Evolutionary conservation across 176 grass and related monocot species (phyloP).

Genomic region (Bolboschoenus planiculmis): DNA sequence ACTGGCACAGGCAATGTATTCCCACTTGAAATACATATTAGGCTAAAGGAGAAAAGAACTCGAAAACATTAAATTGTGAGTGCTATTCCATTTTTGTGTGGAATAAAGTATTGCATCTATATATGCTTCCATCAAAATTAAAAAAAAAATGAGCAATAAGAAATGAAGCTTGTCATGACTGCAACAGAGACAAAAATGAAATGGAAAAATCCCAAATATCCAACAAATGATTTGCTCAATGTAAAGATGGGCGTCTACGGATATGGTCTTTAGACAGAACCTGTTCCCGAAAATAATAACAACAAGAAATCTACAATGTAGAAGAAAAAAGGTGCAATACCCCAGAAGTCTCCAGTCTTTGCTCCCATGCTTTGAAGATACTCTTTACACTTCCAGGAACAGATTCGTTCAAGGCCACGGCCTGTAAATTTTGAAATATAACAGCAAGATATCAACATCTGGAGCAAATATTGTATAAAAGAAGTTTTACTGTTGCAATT

Average conservation of each 20-base stretch:
- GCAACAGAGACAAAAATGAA: background rate
- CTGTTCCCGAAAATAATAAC: background rate
- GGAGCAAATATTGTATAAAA: background rate
- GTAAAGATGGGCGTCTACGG: background rate
- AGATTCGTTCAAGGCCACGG: slow-evolving; percentile 82
- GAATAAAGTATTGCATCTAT: background rate
- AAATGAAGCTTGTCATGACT: background rate
- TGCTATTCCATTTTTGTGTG: background rate
- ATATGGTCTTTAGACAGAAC: background rate
- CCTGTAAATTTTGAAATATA: slow-evolving; percentile 27
- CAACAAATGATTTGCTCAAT: background rate
- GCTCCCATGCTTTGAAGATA: slow-evolving; percentile 86
- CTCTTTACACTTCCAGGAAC: slow-evolving; percentile 76
- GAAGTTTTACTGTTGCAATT: background rate
- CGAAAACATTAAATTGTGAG: background rate
- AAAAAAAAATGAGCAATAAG: background rate
- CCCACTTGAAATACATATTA: background rate
- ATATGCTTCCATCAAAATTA: background rate
- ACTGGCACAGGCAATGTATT: background rate
- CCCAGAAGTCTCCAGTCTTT: slow-evolving; percentile 77
- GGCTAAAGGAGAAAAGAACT: background rate
- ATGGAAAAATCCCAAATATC: background rate
- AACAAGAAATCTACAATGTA: background rate
- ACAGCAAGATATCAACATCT: background rate
- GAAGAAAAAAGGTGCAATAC: slow-evolving; percentile 23